Conservation (phyloP, 2,329 filamentous ascomycete species). For the Drechslera avenae region DNA sequence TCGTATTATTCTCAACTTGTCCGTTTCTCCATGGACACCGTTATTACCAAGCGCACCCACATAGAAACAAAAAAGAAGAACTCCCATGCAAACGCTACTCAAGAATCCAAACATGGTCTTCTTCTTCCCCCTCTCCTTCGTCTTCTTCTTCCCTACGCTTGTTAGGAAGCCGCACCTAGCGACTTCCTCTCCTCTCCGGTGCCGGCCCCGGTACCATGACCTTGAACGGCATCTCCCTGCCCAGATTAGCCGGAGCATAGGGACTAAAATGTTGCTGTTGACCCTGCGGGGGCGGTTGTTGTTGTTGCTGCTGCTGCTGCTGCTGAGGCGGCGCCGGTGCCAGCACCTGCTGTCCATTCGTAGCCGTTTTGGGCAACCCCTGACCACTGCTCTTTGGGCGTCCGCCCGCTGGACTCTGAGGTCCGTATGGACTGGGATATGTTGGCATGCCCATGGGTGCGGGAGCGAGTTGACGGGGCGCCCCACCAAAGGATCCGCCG, state of each 20-base stretch:
- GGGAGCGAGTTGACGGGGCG: conserved; percentile 31
- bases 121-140: no score
- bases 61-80: no score
- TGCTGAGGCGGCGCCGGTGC: conserved; percentile 38
- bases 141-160: no score
- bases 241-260: conserved; percentile 28
- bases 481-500: conserved; percentile 8
- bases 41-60: no score
- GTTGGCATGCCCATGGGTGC: conserved; percentile 28
- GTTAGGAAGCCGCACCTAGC: conserved; percentile 26
- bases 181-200: conserved; percentile 34
- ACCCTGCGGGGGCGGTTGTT: conserved; percentile 6
- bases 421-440: conserved; percentile 41
- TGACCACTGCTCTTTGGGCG: conserved; percentile 33
- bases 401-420: conserved; percentile 27
- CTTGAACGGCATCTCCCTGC: conserved; percentile 35
- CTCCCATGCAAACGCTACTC: no score
- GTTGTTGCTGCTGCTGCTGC: conserved; percentile 6
- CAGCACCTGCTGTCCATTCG: conserved; percentile 32
- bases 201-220: conserved; percentile 39
- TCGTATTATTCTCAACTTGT: no score
- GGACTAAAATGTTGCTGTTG: conserved; percentile 26
- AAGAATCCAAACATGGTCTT: no score
- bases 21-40: no score
- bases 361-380: conserved; percentile 10